Conservation (phyloP, 129 eudicot species). For the Saposhnikovia divaricata region DNA sequence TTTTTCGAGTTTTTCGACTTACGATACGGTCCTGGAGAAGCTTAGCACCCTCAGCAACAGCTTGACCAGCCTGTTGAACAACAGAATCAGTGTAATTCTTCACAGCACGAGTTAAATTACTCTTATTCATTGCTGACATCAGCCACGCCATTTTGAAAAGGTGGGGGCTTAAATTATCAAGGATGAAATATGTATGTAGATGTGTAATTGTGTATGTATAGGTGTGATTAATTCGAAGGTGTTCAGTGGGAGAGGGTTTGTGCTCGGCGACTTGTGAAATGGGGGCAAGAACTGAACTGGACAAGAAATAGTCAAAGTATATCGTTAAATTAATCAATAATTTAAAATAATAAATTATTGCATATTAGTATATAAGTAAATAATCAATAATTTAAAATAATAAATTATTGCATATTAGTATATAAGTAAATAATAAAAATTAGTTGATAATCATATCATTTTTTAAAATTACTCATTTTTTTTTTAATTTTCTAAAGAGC, state of each 20-base stretch:
- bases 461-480: no score
- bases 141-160: conserved; percentile 62
- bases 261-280: neutral
- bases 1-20: conserved; percentile 12
- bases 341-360: no score
- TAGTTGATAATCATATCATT: no score
- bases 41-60: conserved; percentile 95
- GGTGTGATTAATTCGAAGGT: neutral
- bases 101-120: conserved; percentile 75
- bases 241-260: neutral
- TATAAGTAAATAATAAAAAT: no score
- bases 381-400: no score
- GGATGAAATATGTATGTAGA: neutral
- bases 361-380: no score
- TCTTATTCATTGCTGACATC: conserved; percentile 80
- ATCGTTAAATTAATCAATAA: no score
- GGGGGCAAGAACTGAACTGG: neutral
- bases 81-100: conserved; percentile 83
- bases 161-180: neutral
- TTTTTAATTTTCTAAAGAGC: no score
- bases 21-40: conserved; percentile 77
- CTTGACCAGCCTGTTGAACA: conserved; percentile 93
- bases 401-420: no score
- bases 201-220: neutral
- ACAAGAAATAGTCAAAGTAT: neutral